Percentiles rank a stretch among this genome's conserved stretches.
These are phyloP conservation scores for Lodderomyces oxycetoniae DNA, from an alignment of 1,139 yeast genomes.

Conservation along the genomic window DNA sequence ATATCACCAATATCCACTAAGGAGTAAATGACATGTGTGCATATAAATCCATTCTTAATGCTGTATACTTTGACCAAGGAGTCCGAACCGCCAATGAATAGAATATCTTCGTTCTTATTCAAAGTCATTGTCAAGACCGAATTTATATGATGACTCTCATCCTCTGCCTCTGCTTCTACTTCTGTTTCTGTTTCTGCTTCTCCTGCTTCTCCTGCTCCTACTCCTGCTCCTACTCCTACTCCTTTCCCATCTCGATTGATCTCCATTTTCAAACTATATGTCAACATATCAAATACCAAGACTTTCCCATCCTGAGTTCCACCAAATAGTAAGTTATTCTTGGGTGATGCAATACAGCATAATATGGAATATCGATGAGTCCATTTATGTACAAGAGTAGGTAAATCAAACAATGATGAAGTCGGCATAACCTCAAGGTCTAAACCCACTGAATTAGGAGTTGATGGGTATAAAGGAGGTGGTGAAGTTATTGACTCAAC, in stretches of 20 bases:
- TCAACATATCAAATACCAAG: constrained; percentile 62
- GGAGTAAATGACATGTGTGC: constrained; percentile 71
- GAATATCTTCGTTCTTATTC: constrained; percentile 52
- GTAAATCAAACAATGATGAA: constrained; percentile 11
- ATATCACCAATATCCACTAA: constrained; percentile 89
- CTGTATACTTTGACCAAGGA: constrained; percentile 86
- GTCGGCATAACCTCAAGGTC: constrained; percentile 7
- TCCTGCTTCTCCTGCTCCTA: too few relatives aligned
- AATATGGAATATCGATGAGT: constrained; percentile 65
- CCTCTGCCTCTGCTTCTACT: too few relatives aligned
- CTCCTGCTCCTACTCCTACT: too few relatives aligned
- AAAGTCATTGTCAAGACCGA: constrained; percentile 68
- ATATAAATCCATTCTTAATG: constrained; percentile 27
- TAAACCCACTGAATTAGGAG: constrained; percentile 3
- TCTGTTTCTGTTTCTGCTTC: too few relatives aligned
- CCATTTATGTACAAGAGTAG: constrained; percentile 65
- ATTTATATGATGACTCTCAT: constrained; percentile 53
- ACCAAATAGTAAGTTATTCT: constrained; percentile 60
- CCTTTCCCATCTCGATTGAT: constrained; percentile 19
- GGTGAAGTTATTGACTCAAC: constrained; percentile 10
- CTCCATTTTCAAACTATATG: constrained; percentile 49
- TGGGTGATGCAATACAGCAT: constrained; percentile 68
- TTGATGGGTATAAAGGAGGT: constrained; percentile 11
- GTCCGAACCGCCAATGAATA: constrained; percentile 88
- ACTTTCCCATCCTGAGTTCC: constrained; percentile 94